Evolutionary conservation across 768 basidiomycete species (phyloP).

Genomic region (Ramaria sp.): DNA sequence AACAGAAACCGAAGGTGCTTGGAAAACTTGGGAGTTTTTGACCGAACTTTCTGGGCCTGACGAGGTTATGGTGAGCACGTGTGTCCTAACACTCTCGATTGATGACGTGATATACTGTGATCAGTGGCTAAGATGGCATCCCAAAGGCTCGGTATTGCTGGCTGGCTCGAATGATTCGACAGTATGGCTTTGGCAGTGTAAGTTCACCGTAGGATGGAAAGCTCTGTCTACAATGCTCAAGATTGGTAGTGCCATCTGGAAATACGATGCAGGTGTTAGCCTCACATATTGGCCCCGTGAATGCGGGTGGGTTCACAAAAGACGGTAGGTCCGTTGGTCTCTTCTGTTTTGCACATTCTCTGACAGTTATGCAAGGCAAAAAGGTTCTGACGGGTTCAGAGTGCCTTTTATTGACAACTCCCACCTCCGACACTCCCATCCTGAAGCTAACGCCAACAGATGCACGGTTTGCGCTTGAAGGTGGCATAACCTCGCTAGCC

Average conservation of each 20-base stretch:
- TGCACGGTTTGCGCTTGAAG: slow-evolving; percentile 63
- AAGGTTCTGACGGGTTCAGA: slow-evolving; percentile 66
- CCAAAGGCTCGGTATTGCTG: slow-evolving; percentile 78
- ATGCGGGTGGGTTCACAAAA: slow-evolving; percentile 85
- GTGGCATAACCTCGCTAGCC: slow-evolving; percentile 77
- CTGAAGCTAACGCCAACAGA: slow-evolving; percentile 71
- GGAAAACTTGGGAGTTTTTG: slow-evolving; percentile 86
- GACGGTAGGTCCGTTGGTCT: slow-evolving; percentile 42
- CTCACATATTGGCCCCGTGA: slow-evolving; percentile 75
- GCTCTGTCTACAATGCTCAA: slow-evolving; percentile 2
- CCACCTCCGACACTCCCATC: slow-evolving; percentile 35
- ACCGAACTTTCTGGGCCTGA: slow-evolving; percentile 89
- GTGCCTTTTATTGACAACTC: slow-evolving; percentile 4
- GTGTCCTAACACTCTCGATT: background rate
- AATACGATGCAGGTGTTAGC: slow-evolving; percentile 94
- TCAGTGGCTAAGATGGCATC: slow-evolving; percentile 95
- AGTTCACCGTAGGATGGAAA: slow-evolving; percentile 18
- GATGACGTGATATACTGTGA: background rate
- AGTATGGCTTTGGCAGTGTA: slow-evolving; percentile 96
- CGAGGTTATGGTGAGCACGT: slow-evolving; percentile 74
- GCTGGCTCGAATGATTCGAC: slow-evolving; percentile 91
- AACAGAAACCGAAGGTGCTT: slow-evolving; percentile 45
- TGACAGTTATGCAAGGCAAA: slow-evolving; percentile 45
- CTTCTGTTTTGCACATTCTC: background rate
- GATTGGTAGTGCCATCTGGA: slow-evolving; percentile 73